A percentile compares a stretch with the other conserved stretches of the same genome.
Conservation (phyloP, 768 basidiomycete genomes). For the Lactarius sp. region DNA sequence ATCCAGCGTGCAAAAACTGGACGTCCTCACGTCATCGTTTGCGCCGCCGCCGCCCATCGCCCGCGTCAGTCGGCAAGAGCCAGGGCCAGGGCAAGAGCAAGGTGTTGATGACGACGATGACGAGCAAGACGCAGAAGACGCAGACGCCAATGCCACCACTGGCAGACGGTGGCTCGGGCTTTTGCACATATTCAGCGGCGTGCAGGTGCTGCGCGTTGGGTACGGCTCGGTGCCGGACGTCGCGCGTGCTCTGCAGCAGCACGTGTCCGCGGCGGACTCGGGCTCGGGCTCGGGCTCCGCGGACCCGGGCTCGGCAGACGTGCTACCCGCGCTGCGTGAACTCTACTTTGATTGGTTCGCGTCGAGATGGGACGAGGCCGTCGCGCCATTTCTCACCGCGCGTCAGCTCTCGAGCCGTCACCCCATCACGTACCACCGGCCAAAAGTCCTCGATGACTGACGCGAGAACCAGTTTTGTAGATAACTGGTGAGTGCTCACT, state of each 20-base stretch:
- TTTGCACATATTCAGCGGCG: background rate
- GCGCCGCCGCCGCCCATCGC: too few species aligned
- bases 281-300: background rate
- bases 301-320: background rate
- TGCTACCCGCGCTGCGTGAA: constrained; percentile 5
- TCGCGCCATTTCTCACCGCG: background rate
- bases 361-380: background rate
- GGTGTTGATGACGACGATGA: too few species aligned
- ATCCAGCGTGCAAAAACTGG: background rate
- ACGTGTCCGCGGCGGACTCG: background rate
- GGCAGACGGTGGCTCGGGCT: background rate
- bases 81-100: too few species aligned
- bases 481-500: too few species aligned
- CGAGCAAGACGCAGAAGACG: background rate
- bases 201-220: background rate
- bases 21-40: background rate
- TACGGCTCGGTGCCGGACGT: constrained; percentile 2
- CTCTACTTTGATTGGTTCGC: constrained; percentile 11
- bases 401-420: background rate
- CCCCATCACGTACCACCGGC: background rate
- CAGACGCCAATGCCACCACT: background rate
- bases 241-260: constrained; percentile 1
- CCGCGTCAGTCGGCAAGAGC: too few species aligned
- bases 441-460: background rate
- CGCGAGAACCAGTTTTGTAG: background rate